A percentile compares a stretch with the other conserved stretches of the same genome.
Evolutionary conservation across 2,329 filamentous ascomycete genomes (phyloP).

Genomic region (Aspergillus transmontanensis): DNA sequence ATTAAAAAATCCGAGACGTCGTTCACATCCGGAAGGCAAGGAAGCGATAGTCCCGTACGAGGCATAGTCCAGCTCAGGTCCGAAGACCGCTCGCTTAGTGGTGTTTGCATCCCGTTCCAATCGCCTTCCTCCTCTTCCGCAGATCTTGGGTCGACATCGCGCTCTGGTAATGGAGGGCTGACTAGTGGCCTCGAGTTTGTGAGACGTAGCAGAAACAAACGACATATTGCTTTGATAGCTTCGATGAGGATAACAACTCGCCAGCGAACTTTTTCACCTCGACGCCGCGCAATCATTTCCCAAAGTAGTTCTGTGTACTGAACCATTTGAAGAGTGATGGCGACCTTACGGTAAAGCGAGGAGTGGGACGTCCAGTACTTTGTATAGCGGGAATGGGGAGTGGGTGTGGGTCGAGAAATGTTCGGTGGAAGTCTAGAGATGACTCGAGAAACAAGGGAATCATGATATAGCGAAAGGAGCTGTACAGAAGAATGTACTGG

Average conservation of each 20-base stretch:
- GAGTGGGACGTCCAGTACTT: conserved; percentile 64
- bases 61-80: conserved; percentile 81
- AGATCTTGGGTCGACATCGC: conserved; percentile 72
- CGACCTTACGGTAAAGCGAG: conserved; percentile 76
- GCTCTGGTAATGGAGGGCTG: conserved; percentile 80
- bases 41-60: conserved; percentile 83
- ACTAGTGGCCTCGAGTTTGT: conserved; percentile 83
- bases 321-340: conserved; percentile 81
- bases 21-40: conserved; percentile 75
- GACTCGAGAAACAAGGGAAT: conserved; percentile 74
- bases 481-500: conserved; percentile 82
- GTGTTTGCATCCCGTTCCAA: conserved; percentile 52
- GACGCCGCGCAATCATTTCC: conserved; percentile 93
- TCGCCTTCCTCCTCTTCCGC: conserved; percentile 51
- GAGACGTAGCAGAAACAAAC: conserved; percentile 75
- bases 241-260: conserved; percentile 84
- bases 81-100: conserved; percentile 43
- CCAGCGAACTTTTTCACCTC: conserved; percentile 79
- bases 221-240: conserved; percentile 80
- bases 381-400: conserved; percentile 65
- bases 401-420: conserved; percentile 53
- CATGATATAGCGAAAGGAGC: conserved; percentile 89
- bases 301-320: conserved; percentile 95
- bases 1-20: conserved; percentile 88
- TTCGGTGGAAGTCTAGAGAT: conserved; percentile 58